Evolutionary conservation across 1,284 basidiomycete genomes (phyloP), one percentile per base, ranked within the genome.

Genomic region (Naganishia liquefaciens): DNA sequence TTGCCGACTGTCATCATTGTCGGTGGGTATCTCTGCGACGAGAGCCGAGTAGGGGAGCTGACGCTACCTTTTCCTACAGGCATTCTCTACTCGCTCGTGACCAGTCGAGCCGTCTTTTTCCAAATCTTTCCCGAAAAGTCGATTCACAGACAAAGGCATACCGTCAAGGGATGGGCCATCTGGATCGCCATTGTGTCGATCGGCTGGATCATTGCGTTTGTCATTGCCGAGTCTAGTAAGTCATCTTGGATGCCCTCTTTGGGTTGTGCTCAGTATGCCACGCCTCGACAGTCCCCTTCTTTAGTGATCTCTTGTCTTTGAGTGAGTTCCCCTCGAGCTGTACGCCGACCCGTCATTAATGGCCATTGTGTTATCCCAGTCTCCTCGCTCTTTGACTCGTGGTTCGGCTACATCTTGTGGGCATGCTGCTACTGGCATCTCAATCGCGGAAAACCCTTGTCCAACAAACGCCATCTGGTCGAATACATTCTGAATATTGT

Each of bases 131-230:
- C 72, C 1, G 79, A 79, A 47, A 78, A 81, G 60, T 83, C 82
- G 19, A 73, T 74, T 19, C 85, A 86, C 72, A 76, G 80, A 4
- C 78, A 83, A 71, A 78, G 79, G 21, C 84, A 88, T 79, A 86
- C 85, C 3, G 54, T 82, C 21, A 65, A 82, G 25, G 86, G 84
- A 0, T 88, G 87, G 87, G 70, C 75, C 0, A 74, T 77, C 0
- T 88, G 87, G 87, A 74, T 81, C 15, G 81, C 72, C 0, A 85
- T 88, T 72, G 81, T 86, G 54, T 78, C 81, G 25, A 71, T 73
- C 33, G 83, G 84, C 13, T 88, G 87, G 86, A 70, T 82, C 15
- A 66, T 85, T 33, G 84, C 83, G 0, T 88, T 85, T 75, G 72
- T 88, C 62, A 84, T 88, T 62, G 86, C 81, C 40, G 81, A 82